Percentiles rank a stretch among this genome's conserved stretches.
Conservation (phyloP, 306 rosid species). For the Gleditsia sinensis region DNA sequence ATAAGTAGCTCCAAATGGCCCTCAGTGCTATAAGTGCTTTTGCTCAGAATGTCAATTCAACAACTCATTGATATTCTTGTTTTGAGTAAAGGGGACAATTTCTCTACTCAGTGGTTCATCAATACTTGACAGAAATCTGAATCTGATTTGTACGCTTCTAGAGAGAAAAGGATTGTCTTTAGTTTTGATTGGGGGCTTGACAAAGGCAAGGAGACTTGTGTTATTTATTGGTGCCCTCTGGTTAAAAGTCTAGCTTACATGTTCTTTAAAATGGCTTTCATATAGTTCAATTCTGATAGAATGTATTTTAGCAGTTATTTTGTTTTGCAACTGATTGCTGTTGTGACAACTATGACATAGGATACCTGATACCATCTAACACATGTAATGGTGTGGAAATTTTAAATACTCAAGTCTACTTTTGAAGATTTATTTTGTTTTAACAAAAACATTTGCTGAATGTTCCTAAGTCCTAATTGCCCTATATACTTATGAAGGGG, state of each 20-base stretch:
- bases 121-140: constrained; percentile 29
- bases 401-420: background rate
- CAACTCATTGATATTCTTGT: constrained; percentile 25
- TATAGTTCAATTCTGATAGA: constrained; percentile 11
- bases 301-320: constrained; percentile 29
- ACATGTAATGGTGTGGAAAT: constrained; percentile 7
- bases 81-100: constrained; percentile 27
- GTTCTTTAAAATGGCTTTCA: background rate
- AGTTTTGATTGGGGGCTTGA: constrained; percentile 24
- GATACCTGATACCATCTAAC: constrained; percentile 2
- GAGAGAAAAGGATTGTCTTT: constrained; percentile 13
- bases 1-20: constrained; percentile 27
- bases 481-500: background rate
- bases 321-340: constrained; percentile 25
- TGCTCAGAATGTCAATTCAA: constrained; percentile 12
- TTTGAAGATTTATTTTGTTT: constrained; percentile 19
- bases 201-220: constrained; percentile 25
- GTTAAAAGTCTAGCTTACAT: constrained; percentile 23
- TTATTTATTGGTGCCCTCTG: constrained; percentile 18
- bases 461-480: background rate
- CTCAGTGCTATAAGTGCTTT: constrained; percentile 24
- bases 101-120: constrained; percentile 29
- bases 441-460: constrained; percentile 15
- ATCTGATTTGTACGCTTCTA: constrained; percentile 13
- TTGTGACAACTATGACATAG: constrained; percentile 11